Percentiles rank a stretch among this genome's conserved stretches.
Conservation (phyloP, 345 rosid genomes). For the Turritis glabra region DNA sequence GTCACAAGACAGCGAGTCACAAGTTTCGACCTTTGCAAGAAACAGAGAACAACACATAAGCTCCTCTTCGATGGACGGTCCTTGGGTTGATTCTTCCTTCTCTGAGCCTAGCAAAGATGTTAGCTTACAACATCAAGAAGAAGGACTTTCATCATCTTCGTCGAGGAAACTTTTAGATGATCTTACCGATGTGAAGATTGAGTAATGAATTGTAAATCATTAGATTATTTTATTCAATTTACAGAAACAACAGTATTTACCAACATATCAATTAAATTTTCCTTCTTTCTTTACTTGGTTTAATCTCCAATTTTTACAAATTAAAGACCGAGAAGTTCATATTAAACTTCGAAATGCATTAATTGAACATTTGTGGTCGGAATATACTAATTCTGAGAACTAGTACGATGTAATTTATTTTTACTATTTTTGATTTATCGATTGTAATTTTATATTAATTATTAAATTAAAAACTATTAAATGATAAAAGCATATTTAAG, state of each 20-base stretch:
- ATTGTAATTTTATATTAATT: too few relatives aligned
- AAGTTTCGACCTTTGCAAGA: slow-evolving; percentile 44
- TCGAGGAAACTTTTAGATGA: slow-evolving; percentile 29
- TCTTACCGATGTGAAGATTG: slow-evolving; percentile 28
- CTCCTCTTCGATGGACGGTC: slow-evolving; percentile 61
- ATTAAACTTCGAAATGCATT: too few relatives aligned
- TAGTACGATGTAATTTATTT: too few relatives aligned
- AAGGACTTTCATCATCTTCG: slow-evolving; percentile 21
- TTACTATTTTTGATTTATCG: too few relatives aligned
- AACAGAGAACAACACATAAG: slow-evolving; percentile 39
- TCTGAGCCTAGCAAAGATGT: slow-evolving; percentile 47
- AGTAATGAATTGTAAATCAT: slow-evolving; percentile 2
- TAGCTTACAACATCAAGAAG: neutral
- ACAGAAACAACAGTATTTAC: neutral
- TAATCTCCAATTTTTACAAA: too few relatives aligned
- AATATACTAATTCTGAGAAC: too few relatives aligned
- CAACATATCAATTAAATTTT: too few relatives aligned
- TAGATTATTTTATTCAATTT: neutral
- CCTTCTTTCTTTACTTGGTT: too few relatives aligned
- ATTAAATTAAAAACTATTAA: too few relatives aligned
- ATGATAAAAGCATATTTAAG: too few relatives aligned
- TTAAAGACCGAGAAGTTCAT: too few relatives aligned
- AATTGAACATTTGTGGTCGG: too few relatives aligned
- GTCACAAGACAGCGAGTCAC: slow-evolving; percentile 65
- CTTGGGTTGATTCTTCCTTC: slow-evolving; percentile 60